phyloP scores from a whole-genome alignment of 1,139 yeast species.

The Debaryomyces sp. region DNA sequence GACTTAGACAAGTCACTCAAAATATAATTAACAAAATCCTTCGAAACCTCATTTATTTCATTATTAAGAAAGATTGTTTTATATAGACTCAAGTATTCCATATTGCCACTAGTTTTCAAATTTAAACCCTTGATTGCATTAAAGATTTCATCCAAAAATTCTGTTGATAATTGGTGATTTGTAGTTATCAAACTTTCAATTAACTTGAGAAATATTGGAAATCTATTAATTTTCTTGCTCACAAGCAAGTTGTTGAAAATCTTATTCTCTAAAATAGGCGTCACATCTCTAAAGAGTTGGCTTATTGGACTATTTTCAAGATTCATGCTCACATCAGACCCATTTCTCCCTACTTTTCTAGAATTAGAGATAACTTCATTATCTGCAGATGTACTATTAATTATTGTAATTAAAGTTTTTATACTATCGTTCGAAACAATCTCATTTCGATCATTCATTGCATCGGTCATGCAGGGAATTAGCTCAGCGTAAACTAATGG shows the following conservation, averaged over 20 bases:
- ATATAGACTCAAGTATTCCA: constrained; percentile 32
- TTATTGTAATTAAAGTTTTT: constrained; percentile 31
- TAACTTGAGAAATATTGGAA: constrained; percentile 28
- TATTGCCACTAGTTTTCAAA: constrained; percentile 24
- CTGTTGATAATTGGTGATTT: constrained; percentile 15
- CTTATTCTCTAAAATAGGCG: constrained; percentile 19
- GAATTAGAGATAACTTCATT: not conserved
- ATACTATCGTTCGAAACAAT: constrained; percentile 44
- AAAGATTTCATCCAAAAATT: constrained; percentile 24
- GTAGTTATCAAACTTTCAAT: constrained; percentile 29
- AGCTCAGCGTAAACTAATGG: constrained; percentile 22
- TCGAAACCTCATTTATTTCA: constrained; percentile 15
- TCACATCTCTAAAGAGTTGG: constrained; percentile 15
- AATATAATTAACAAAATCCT: constrained; percentile 32
- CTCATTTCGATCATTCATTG: constrained; percentile 42
- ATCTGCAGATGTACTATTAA: constrained; percentile 19
- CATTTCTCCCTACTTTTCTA: constrained; percentile 10
- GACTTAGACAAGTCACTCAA: constrained; percentile 44
- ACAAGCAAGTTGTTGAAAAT: constrained; percentile 23
- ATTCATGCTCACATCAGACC: constrained; percentile 21
- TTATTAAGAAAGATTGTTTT: constrained; percentile 23
- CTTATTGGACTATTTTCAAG: constrained; percentile 16
- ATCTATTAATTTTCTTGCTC: constrained; percentile 22
- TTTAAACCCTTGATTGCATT: constrained; percentile 19
- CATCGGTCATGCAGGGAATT: constrained; percentile 22